phyloP scores from a whole-genome alignment of 2,329 filamentous ascomycete species.

The Drechslerella dactyloides region DNA sequence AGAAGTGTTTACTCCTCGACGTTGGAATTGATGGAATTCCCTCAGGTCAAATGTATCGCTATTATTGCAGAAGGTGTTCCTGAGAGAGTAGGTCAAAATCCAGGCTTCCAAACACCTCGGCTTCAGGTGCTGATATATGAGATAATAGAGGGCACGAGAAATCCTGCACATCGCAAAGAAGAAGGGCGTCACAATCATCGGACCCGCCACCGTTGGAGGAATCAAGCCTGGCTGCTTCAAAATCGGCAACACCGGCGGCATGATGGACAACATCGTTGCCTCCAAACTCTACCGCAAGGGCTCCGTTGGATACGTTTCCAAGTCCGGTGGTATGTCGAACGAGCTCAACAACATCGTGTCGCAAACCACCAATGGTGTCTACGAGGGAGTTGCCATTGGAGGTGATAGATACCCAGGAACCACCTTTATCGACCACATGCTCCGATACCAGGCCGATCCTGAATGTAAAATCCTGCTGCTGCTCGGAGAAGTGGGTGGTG shows the following conservation, averaged over 20 bases:
- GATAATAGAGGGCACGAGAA: constrained; percentile 78
- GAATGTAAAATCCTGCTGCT: constrained; percentile 97
- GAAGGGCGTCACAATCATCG: constrained; percentile 99
- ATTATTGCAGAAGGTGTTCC: constrained; percentile 99
- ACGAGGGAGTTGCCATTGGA: constrained; percentile 98
- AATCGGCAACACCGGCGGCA: constrained; percentile 99
- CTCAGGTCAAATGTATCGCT: constrained; percentile 97
- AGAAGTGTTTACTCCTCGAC: constrained; percentile 98
- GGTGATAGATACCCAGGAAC: constrained; percentile 98
- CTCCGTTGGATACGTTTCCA: constrained; percentile 98
- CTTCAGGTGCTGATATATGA: background rate
- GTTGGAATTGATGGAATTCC: constrained; percentile 96
- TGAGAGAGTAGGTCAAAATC: constrained; percentile 75
- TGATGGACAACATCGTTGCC: constrained; percentile 99
- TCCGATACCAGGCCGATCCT: constrained; percentile 84
- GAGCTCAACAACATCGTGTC: constrained; percentile 99
- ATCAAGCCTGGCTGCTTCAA: constrained; percentile 99
- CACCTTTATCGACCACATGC: constrained; percentile 98
- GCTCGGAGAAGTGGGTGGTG: constrained; percentile 97
- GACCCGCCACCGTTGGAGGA: constrained; percentile 95
- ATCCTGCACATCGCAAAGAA: constrained; percentile 95
- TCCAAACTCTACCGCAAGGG: constrained; percentile 99
- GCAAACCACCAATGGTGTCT: constrained; percentile 94
- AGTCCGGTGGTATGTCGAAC: constrained; percentile 99
- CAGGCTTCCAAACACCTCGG: background rate